Base-by-base conservation (phyloP, 768 basidiomycete genomes). In the Lactarius pseudohatsudake region DNA sequence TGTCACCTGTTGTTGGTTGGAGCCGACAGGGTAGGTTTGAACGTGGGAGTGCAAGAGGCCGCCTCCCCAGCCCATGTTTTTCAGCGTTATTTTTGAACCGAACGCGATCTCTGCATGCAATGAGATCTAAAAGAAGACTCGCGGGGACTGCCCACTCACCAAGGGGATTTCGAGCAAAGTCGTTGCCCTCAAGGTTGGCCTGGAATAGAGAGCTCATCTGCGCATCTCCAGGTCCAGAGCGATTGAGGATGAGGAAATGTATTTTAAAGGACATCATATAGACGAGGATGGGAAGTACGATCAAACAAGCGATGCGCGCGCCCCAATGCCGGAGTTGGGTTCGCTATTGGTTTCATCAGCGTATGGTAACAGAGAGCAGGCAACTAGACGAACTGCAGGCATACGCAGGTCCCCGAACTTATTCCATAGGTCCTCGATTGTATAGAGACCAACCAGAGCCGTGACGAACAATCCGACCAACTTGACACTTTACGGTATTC, bases 131-230 rank as follows among this genome's bases (percentile, higher is more conserved):
- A 59, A 38, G 62, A 28, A 18, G 11, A 36, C 16, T 28, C 50
- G 56, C 4, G 4, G 47, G 16, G 18, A 7, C 68, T 18, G 5
- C 40, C 34, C 43, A 32, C 84, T 16, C 64, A 92, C 92, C 91
- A 2, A 97, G 85, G 15, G 97, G 97, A 72, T 95, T 95, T 71
- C 81, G 79, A n/a, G 86, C 77, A 77, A 98, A 98, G 74, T 97
- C 94, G 74, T 98, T 99, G 18, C 97, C 97, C 40, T 85, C 83
- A 2, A 99, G 84, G 72, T 97, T 94, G 30, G 97, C 96, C 76
- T 99, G 97, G 85, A 99, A 99, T 22, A 98, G 82, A 9, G 94
- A 97, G 75, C 91, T 94, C 96, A 99, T 99, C 76, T 98, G 96
- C 2, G 96, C 91, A 74, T 99, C 96, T 18, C 96, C 97, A 26